Conservation (phyloP, 2,329 filamentous ascomycete species). For the Clonostachys chloroleuca region DNA sequence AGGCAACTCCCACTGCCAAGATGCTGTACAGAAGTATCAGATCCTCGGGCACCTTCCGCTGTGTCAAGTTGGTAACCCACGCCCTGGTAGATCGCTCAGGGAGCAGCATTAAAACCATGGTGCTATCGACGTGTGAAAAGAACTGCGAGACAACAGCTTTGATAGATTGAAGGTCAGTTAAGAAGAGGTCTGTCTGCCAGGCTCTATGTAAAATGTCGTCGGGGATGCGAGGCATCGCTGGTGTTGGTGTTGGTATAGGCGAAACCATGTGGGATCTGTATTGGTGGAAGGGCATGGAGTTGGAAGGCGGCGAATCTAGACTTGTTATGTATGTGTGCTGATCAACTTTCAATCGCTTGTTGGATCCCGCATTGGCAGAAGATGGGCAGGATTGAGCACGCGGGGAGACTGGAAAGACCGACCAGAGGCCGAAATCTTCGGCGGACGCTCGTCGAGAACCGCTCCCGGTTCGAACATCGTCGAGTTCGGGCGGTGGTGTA, state of each 20-base stretch:
- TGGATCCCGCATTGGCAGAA: constrained; percentile 25
- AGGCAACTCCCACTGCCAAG: constrained; percentile 29
- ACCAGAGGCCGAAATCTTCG: constrained; percentile 21
- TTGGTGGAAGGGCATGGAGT: constrained; percentile 11
- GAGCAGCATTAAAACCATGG: constrained; percentile 33
- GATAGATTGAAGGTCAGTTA: constrained; percentile 33
- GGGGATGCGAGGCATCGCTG: constrained; percentile 35
- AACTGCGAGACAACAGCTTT: constrained; percentile 31
- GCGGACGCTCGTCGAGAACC: constrained; percentile 23
- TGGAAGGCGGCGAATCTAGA: constrained; percentile 20
- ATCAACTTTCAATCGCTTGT: constrained; percentile 45
- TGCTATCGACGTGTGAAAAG: constrained; percentile 33
- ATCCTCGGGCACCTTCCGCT: constrained; percentile 33
- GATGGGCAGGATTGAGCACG: constrained; percentile 25
- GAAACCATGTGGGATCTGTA: constrained; percentile 25
- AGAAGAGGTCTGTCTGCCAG: constrained; percentile 46
- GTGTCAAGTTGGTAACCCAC: constrained; percentile 25
- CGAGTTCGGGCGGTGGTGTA: constrained; percentile 44
- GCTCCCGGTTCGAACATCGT: constrained; percentile 31
- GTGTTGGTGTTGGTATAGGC: constrained; percentile 26
- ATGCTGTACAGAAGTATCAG: constrained; percentile 41
- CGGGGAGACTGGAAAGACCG: constrained; percentile 44
- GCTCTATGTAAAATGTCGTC: constrained; percentile 42
- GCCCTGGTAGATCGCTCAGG: constrained; percentile 30
- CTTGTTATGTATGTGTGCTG: constrained; percentile 38